A percentile compares a stretch with the other conserved stretches of the same genome.
phyloP scores from a whole-genome alignment of 192 early-diverging fungal genomes.

The Gonapodya prolifera region DNA sequence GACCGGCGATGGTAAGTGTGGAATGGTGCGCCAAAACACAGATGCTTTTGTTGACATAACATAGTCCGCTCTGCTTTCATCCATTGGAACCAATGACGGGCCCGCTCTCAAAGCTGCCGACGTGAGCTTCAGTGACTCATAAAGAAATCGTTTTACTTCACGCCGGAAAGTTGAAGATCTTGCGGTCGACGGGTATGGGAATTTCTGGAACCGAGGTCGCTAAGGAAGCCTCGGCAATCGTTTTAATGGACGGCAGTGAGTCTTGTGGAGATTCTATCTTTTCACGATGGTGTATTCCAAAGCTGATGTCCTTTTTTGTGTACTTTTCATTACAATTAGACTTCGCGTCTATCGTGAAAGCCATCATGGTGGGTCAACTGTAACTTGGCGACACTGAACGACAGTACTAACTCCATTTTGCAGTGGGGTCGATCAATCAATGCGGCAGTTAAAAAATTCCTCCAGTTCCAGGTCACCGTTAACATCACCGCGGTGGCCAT shows the following conservation, averaged over 20 bases:
- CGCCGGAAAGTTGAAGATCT: no score
- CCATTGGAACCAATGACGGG: no score
- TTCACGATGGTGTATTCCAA: no score
- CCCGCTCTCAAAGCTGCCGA: constrained; percentile 85
- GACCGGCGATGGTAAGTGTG: constrained; percentile 98
- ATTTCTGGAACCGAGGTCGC: constrained; percentile 99
- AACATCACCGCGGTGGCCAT: constrained; percentile 80
- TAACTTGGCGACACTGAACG: no score
- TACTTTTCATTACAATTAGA: constrained; percentile 23
- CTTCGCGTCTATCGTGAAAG: constrained; percentile 92
- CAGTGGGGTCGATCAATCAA: no score
- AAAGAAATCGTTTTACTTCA: no score
- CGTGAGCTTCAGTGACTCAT: constrained; percentile 91
- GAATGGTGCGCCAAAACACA: constrained; percentile 79
- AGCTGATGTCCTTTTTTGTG: no score
- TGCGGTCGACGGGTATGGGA: no score
- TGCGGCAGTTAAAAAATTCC: constrained; percentile 92
- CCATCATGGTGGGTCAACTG: constrained; percentile 95
- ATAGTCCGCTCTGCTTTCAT: no score
- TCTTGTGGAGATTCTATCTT: no score
- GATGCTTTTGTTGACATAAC: no score
- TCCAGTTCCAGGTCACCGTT: constrained; percentile 98
- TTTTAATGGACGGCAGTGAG: constrained; percentile 63
- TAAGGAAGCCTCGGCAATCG: constrained; percentile 97
- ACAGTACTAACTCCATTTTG: no score